These are phyloP conservation scores for Castanea sativa DNA, from an alignment of 306 rosid genomes.

Conservation along the genomic window DNA sequence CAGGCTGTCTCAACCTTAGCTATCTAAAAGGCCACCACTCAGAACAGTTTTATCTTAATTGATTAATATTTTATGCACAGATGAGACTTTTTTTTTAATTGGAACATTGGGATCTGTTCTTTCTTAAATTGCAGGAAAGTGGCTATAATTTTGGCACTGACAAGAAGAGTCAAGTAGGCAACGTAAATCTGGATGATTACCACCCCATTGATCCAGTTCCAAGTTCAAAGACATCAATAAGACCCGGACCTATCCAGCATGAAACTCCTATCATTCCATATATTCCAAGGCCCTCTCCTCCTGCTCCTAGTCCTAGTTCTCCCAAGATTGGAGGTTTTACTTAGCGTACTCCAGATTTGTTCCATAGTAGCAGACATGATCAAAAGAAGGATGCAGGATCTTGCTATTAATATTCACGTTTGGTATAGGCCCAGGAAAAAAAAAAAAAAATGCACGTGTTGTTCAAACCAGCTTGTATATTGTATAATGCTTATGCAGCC, in stretches of 20 bases:
- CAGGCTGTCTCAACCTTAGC: background rate
- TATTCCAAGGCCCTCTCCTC: conserved; percentile 69
- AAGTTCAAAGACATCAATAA: conserved; percentile 37
- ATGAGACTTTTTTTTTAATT: background rate
- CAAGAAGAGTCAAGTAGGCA: conserved; percentile 7
- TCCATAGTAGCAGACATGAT: background rate
- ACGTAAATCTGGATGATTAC: conserved; percentile 56
- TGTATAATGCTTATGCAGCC: background rate
- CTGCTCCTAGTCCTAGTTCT: conserved; percentile 24
- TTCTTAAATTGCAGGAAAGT: conserved; percentile 44
- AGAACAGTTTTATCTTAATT: background rate
- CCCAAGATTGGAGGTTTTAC: conserved; percentile 28
- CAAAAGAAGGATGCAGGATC: background rate
- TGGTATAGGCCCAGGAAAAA: too few relatives aligned
- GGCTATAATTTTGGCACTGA: background rate
- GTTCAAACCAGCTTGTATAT: conserved; percentile 6
- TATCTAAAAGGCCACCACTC: background rate
- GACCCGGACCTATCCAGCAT: conserved; percentile 72
- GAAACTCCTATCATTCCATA: conserved; percentile 64
- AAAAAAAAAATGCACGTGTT: background rate
- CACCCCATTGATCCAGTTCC: conserved; percentile 63
- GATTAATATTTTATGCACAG: background rate
- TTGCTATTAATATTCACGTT: background rate
- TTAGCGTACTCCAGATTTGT: background rate
- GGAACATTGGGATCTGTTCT: conserved; percentile 9